Base-by-base conservation (phyloP, 257 asterid species). In the Salvia rosmarinus region DNA sequence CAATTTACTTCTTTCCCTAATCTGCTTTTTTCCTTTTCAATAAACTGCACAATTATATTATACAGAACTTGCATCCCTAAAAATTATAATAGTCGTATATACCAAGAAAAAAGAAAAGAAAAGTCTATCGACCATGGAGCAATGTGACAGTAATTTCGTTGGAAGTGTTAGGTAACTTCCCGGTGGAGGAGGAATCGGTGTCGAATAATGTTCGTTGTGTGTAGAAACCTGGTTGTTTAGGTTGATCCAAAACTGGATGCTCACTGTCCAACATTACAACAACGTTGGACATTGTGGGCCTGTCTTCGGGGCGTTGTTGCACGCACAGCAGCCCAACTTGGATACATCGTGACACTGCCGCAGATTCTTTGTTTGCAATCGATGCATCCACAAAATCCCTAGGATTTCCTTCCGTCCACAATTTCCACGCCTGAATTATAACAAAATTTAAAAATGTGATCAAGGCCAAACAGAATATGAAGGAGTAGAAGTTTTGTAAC, bases 271-370 rank as follows among this genome's bases (percentile, higher is more conserved):
- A 64, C 85, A 85, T 74, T 43, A 60, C 44, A 40, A 81, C 78
- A 54, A 83, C 86, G 37, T 77, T 71, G 25, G 52, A n/a, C 80
- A 79, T 81, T 0, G 70, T 71, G 1, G 88, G 84, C 67, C 86
- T 77, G 6, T 69, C 84, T 32, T 81, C 68, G 2, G 75, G 1
- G 11, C 23, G 32, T 6, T 77, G 78, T 13, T 85, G 83, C 16
- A 75, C 85, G 76, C 90, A 82, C 58, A 80, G 14, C 13, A 85
- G 75, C 3, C 90, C 87, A 13, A 82, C 43, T 25, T 78, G 83
- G 68, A 85, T 50, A 78, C 82, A 85, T 39, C 77, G 54, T 6
- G 21, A 8, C 55, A 42, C 56, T 64, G 55, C 1, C 11, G 10
- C 10, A 6, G 40, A 43, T 43, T 21, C 69, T 64, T 12, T 43